A percentile compares a stretch with the other conserved stretches of the same genome.
phyloP scores from a whole-genome alignment of 257 asterid species.

The Gynochthodes officinalis region DNA sequence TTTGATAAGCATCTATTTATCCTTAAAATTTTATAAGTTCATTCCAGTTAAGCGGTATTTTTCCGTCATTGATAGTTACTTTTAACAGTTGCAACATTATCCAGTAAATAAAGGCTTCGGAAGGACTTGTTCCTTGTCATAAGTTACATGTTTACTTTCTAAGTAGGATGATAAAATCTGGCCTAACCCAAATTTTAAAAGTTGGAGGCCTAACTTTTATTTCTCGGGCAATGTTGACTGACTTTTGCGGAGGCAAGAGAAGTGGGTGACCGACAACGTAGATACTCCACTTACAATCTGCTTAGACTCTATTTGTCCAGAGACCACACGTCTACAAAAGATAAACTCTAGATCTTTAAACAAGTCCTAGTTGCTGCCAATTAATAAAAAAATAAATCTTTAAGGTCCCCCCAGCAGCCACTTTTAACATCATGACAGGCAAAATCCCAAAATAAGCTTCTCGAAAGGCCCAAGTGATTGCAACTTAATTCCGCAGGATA shows the following conservation, averaged over 20 bases:
- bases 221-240: constrained; percentile 34
- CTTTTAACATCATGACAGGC: neutral
- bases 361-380: neutral
- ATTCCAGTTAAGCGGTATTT: neutral
- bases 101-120: constrained; percentile 19
- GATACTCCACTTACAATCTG: constrained; percentile 33
- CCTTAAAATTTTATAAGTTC: neutral
- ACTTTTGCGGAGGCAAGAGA: constrained; percentile 30
- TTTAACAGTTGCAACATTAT: constrained; percentile 22
- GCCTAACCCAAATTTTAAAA: constrained; percentile 29
- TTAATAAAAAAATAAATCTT: constrained; percentile 4
- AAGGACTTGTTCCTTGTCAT: constrained; percentile 22
- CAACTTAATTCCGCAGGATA: neutral
- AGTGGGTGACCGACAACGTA: constrained; percentile 43
- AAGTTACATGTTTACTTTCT: constrained; percentile 38
- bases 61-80: constrained; percentile 4
- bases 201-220: constrained; percentile 61
- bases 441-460: constrained; percentile 14
- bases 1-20: neutral
- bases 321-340: constrained; percentile 22
- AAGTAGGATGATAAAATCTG: constrained; percentile 31
- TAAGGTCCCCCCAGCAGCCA: constrained; percentile 7
- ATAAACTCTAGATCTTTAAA: constrained; percentile 15
- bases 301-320: constrained; percentile 42
- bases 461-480: constrained; percentile 5